Percentiles rank a stretch among this genome's conserved stretches.
phyloP scores from a whole-genome alignment of 2,329 filamentous ascomycete genomes.

The Coniochaeta sp. region DNA sequence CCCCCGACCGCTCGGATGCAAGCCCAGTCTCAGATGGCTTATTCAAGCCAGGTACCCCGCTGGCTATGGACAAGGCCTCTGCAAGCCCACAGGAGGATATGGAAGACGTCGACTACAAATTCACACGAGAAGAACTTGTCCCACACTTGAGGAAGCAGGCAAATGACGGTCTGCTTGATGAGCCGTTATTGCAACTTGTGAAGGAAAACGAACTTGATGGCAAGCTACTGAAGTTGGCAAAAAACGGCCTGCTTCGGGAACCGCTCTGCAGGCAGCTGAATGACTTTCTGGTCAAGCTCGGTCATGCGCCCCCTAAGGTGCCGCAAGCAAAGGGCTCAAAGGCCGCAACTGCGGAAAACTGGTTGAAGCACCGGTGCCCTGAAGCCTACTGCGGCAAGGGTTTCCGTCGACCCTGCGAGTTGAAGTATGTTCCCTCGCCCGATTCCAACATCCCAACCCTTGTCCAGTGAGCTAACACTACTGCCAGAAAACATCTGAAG shows the following conservation, averaged over 20 bases:
- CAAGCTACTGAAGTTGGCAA: too few relatives aligned
- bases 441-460: background rate
- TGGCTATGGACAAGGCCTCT: background rate
- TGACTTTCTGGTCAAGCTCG: background rate
- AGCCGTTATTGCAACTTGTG: too few relatives aligned
- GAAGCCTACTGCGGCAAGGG: constrained; percentile 28
- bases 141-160: background rate
- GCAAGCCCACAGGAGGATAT: background rate
- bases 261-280: too few relatives aligned
- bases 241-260: too few relatives aligned
- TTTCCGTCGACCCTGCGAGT: constrained; percentile 45
- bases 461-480: constrained; percentile 13
- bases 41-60: background rate
- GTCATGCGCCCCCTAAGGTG: background rate
- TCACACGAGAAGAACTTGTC: background rate
- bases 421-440: constrained; percentile 38
- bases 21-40: background rate
- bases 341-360: background rate
- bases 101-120: background rate
- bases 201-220: too few relatives aligned
- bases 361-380: background rate
- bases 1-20: background rate
- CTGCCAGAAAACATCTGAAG: constrained; percentile 70
- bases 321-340: background rate
- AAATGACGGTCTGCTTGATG: too few relatives aligned